These are phyloP conservation scores for Verticillium albo-atrum DNA, from an alignment of 2,329 filamentous ascomycete species.

Conservation along the genomic window DNA sequence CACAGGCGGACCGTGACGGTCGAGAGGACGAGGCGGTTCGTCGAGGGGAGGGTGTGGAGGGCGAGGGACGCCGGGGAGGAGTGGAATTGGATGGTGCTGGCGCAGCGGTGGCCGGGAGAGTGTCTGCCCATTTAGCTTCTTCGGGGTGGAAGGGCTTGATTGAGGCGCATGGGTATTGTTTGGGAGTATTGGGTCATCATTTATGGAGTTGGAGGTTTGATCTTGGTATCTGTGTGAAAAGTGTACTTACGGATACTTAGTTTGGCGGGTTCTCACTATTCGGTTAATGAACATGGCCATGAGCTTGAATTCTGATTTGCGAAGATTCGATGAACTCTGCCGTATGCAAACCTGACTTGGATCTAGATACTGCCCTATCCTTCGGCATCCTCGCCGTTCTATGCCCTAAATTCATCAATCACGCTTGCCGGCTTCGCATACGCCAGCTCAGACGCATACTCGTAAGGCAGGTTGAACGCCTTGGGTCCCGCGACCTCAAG, in stretches of 20 bases:
- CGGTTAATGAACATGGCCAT: too few relatives aligned
- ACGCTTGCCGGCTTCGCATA: slow-evolving; percentile 11
- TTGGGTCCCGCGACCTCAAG: slow-evolving; percentile 16
- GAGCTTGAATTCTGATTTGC: too few relatives aligned
- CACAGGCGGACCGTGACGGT: slow-evolving; percentile 20
- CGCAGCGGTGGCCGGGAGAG: slow-evolving; percentile 19
- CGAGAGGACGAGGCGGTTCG: slow-evolving; percentile 18
- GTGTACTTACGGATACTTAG: too few relatives aligned
- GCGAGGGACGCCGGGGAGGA: slow-evolving; percentile 17
- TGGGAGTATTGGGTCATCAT: too few relatives aligned
- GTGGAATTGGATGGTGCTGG: slow-evolving; percentile 25
- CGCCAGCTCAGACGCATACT: slow-evolving; percentile 6
- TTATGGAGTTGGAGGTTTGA: too few relatives aligned
- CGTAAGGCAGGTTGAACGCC: slow-evolving; percentile 11
- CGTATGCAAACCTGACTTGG: neutral
- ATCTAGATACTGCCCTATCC: neutral
- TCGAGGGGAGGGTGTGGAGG: slow-evolving; percentile 20
- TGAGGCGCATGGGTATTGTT: neutral
- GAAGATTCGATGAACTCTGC: too few relatives aligned
- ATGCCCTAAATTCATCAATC: slow-evolving; percentile 9
- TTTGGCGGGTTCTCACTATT: too few relatives aligned
- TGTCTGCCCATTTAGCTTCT: slow-evolving; percentile 25
- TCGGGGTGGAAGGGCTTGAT: neutral
- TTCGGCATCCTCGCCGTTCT: neutral
- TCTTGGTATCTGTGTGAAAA: too few relatives aligned